Evolutionary conservation across 2,329 filamentous ascomycete genomes (phyloP), one percentile per base, ranked within the genome.

Genomic region (Aspergillus cejpii): DNA sequence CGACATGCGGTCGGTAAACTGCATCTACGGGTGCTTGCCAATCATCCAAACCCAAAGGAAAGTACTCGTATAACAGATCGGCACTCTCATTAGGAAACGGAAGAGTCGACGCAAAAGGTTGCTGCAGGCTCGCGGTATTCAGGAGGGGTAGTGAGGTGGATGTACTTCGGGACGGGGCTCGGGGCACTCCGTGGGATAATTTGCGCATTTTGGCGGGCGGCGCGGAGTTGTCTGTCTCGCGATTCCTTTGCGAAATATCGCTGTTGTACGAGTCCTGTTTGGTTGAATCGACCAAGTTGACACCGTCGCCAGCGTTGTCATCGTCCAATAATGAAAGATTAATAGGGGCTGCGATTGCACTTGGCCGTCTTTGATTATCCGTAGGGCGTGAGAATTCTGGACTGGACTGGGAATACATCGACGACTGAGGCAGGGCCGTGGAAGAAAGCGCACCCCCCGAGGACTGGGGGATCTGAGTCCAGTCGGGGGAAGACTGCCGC

Each of bases 61-160:
- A 96, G 62, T 97, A 96, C 68, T 97, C 90, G 62, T 96, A 96
- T 14, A 96, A 72, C 53, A 90, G 72, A 66, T 96, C 90, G 1
- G 83, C 83, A 55, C 84, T 84, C 56, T 94, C 88, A 28, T 62
- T 65, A n/a, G 64, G 58, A 40, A 65, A 66, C 4, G 66, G 60
- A 15, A 70, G 57, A 15, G 52, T 82, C 69, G 26, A 85, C 76
- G 60, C 84, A 83, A 61, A 79, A 76, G 60, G 55, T 40, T 65
- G 63, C 21, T 62, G 63, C 34, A 67, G 41, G 40, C 61, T 61
- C 12, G 62, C 55, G 28, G 54, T 57, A 37, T 58, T 57, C n/a
- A 67, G 31, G 10, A 65, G 38, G 5, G 64, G 62, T n/a, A 66
- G 46, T 14, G 56, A 62, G 12, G 63, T 60, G 11, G 59, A 57